These are phyloP conservation scores for Cutaneotrichosporon cyanovorans DNA, from an alignment of 1,284 basidiomycete species.

Conservation along the genomic window DNA sequence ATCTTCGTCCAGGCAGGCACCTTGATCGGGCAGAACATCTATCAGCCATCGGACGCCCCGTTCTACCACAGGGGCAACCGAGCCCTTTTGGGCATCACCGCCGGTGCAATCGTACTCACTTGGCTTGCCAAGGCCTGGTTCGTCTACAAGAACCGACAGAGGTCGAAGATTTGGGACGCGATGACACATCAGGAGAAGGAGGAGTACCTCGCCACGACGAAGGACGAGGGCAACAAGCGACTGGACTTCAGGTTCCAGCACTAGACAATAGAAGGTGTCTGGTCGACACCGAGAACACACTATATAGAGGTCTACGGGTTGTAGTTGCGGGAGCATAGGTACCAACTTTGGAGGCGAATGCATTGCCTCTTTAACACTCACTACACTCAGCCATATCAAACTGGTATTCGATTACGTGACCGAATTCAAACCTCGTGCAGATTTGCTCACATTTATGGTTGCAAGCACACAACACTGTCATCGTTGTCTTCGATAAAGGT, in stretches of 20 bases:
- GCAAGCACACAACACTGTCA: no score
- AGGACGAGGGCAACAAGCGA: slow-evolving; percentile 30
- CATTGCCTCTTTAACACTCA: no score
- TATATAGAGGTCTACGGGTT: no score
- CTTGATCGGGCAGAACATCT: slow-evolving; percentile 30
- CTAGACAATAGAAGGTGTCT: no score
- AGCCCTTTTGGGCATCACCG: slow-evolving; percentile 24
- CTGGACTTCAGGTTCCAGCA: slow-evolving; percentile 9
- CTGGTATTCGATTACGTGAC: no score
- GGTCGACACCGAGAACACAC: no score
- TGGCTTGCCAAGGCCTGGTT: slow-evolving; percentile 22
- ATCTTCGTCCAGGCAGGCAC: slow-evolving; percentile 31
- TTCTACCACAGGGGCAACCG: slow-evolving; percentile 34
- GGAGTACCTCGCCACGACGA: slow-evolving; percentile 25
- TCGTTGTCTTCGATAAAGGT: no score
- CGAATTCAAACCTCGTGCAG: no score
- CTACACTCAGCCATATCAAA: no score
- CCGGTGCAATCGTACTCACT: slow-evolving; percentile 17
- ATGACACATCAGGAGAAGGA: slow-evolving; percentile 23
- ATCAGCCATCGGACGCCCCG: slow-evolving; percentile 24
- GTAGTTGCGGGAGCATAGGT: no score
- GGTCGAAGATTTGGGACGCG: slow-evolving; percentile 25
- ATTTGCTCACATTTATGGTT: no score
- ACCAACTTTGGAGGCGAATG: no score
- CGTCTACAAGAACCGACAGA: slow-evolving; percentile 22